phyloP scores from a whole-genome alignment of 78 protist genomes.

The Blattamonas nauphoetae region DNA sequence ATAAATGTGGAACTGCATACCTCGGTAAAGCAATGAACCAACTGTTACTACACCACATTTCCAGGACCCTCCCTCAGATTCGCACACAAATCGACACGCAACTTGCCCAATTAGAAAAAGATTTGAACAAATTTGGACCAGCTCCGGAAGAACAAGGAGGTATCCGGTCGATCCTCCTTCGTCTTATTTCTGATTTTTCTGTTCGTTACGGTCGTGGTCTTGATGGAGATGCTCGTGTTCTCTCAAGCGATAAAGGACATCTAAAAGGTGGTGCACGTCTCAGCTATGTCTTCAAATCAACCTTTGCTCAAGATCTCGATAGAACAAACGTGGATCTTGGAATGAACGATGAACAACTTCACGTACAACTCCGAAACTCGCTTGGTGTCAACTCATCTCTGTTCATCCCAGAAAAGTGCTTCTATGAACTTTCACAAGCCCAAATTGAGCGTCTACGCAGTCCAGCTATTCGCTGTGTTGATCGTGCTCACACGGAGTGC shows the following conservation, averaged over 20 bases:
- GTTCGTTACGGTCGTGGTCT: background rate
- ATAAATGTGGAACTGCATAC: slow-evolving; percentile 4
- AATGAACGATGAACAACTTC: background rate
- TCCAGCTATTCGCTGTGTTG: background rate
- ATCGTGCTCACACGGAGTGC: background rate
- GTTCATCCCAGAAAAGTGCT: slow-evolving; percentile 17
- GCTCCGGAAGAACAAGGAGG: background rate
- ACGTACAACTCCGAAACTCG: slow-evolving; percentile 14
- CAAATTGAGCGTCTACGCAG: background rate
- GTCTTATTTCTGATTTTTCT: background rate
- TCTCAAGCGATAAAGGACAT: background rate
- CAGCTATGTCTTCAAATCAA: background rate
- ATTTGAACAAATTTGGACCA: background rate
- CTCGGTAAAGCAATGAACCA: background rate
- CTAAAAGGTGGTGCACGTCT: background rate
- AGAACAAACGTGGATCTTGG: background rate
- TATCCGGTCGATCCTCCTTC: background rate
- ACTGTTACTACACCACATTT: background rate
- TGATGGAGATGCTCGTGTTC: background rate
- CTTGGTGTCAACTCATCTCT: background rate
- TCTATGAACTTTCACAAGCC: background rate
- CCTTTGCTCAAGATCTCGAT: background rate
- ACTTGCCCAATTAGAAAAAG: background rate
- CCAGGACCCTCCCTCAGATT: background rate
- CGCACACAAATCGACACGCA: background rate